Conservation (phyloP, 257 asterid genomes). For the Solanum corneliomulleri region DNA sequence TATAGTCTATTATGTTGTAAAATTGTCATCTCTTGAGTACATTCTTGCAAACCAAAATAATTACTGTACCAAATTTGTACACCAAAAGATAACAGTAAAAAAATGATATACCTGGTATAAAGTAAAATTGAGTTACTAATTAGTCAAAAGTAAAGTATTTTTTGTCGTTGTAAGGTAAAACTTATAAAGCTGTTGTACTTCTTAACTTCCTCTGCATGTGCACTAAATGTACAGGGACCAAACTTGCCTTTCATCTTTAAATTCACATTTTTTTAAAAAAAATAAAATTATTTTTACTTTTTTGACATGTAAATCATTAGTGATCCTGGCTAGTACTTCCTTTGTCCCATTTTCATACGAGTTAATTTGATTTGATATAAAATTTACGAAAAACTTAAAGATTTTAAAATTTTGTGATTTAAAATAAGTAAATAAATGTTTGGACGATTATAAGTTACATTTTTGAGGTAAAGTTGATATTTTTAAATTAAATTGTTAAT, state of each 20-base stretch:
- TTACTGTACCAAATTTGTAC: not conserved
- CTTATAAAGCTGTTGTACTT: not conserved
- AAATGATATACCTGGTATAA: not conserved
- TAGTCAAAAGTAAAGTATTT: not conserved
- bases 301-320: not conserved
- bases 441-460: too few relatives aligned
- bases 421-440: too few relatives aligned
- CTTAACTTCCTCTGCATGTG: not conserved
- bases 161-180: conserved; percentile 8
- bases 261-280: not conserved
- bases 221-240: not conserved
- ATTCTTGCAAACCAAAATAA: not conserved
- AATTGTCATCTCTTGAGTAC: not conserved
- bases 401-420: too few relatives aligned
- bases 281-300: not conserved
- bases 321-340: not conserved
- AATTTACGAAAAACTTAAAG: too few relatives aligned
- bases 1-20: not conserved
- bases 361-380: not conserved
- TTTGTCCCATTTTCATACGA: not conserved
- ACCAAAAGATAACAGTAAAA: not conserved
- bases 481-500: too few relatives aligned
- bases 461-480: too few relatives aligned
- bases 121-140: not conserved
- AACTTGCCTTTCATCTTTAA: not conserved